Evolutionary conservation across 192 early-diverging fungal species (phyloP), one percentile per base, ranked within the genome.

Genomic region (Mortierella claussenii): DNA sequence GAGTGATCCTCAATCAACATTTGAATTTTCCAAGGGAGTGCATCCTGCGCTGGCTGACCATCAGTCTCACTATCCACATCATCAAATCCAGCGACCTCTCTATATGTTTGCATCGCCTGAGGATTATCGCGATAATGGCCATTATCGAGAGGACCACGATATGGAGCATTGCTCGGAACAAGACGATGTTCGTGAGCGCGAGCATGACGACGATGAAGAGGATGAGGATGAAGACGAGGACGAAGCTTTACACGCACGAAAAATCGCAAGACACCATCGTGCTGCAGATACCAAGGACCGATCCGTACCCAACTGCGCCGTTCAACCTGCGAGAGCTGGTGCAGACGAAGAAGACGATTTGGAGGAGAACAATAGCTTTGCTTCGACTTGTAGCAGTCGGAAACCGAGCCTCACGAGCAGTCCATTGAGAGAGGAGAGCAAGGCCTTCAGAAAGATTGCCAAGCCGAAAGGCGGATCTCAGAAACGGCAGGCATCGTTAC

Each of bases 81-180:
- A 58, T 0, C 23, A 40, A 12, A 40, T 21, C 20, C 11, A 40
- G 7, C 6, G 7, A 27, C 27, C 34, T 2, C 24, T 18, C 36
- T 56, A 48, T 53, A 27, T 64, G 4, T 18, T 51, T 11, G 46
- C 46, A 13, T 64, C 60, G 20, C 60, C 60, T 2, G 23, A 64
- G 1, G 63, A 65, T 27, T 60, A 36, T 23, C 40, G 23, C 17
- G 28, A 60, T 48, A n/a, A n/a, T 12, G 47, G 32, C 17, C 62
- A 48, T 37, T 52, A 66, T 45, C 49, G 44, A 3, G 71, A 75
- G 11, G 71, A 66, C 2, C 71, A 75, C 28, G 71, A 66, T 36
- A 75, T 75, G 71, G 71, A 75, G 51, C 71, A 75, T 20, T 75
- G 71, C 21, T 75, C 71, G 12, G 71, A 75, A 33, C 71, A 75